Percentiles rank a stretch among this genome's conserved stretches.
Conservation (phyloP, 805 yeast species). For the Tetrapisispora phaffii region DNA sequence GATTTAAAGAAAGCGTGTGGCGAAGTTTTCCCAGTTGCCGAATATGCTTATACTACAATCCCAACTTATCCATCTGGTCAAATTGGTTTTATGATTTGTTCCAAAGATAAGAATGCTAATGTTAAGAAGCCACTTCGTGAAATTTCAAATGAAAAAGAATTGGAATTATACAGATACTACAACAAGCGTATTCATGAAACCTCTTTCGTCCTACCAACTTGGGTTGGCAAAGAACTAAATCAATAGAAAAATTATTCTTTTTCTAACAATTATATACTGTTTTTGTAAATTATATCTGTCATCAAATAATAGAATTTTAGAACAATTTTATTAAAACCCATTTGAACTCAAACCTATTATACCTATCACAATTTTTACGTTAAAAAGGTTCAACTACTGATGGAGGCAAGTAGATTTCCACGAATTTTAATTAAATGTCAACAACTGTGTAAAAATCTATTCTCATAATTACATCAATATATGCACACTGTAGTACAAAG, state of each 20-base stretch:
- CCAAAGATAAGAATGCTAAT: constrained; percentile 57
- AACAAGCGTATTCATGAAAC: constrained; percentile 77
- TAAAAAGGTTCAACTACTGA: too few species aligned
- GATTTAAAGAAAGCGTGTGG: constrained; percentile 73
- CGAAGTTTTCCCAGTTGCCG: constrained; percentile 82
- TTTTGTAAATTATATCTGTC: constrained; percentile 1
- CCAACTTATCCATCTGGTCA: constrained; percentile 98
- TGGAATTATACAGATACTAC: constrained; percentile 66
- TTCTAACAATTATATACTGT: not conserved
- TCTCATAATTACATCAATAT: too few species aligned
- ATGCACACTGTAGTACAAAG: too few species aligned
- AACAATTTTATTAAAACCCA: too few species aligned
- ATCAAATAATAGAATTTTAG: not conserved
- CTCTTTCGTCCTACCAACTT: constrained; percentile 83
- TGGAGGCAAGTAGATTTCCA: too few species aligned
- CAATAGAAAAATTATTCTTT: constrained; percentile 6
- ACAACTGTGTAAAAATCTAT: too few species aligned
- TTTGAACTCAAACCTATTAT: too few species aligned
- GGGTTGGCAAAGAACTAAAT: constrained; percentile 55
- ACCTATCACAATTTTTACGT: too few species aligned
- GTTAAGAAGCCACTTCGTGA: constrained; percentile 63
- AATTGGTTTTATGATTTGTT: constrained; percentile 95
- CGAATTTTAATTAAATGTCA: too few species aligned
- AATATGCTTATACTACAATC: constrained; percentile 82
- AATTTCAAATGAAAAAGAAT: constrained; percentile 52